Percentiles rank a stretch among this genome's conserved stretches.
These are phyloP conservation scores for Carex littledalei DNA, from an alignment of 176 grass and related monocot species.

Conservation along the genomic window DNA sequence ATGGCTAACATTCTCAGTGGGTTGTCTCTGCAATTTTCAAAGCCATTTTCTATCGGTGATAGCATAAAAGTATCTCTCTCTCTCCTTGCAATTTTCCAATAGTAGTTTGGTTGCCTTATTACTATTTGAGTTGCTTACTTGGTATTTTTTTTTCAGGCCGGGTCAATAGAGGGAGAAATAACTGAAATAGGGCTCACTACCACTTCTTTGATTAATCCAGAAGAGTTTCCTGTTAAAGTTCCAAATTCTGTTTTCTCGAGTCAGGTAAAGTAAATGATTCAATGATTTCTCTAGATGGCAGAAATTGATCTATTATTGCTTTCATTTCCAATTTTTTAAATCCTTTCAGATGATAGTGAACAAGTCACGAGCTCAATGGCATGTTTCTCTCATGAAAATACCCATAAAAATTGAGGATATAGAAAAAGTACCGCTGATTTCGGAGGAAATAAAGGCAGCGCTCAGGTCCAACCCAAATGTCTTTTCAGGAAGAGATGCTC, in stretches of 20 bases:
- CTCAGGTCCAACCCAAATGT: conserved; percentile 60
- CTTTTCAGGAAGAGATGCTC: conserved; percentile 52
- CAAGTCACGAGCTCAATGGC: conserved; percentile 55
- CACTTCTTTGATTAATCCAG: conserved; percentile 64
- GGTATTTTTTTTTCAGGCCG: conserved; percentile 46
- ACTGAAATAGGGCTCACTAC: conserved; percentile 73
- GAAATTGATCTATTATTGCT: neutral
- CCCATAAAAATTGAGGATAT: conserved; percentile 67
- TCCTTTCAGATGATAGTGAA: conserved; percentile 83
- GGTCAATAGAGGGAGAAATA: conserved; percentile 71
- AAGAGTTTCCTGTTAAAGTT: conserved; percentile 79
- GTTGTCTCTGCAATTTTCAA: conserved; percentile 70
- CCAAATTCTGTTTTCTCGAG: conserved; percentile 87
- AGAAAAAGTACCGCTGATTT: conserved; percentile 56
- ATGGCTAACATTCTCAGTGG: conserved; percentile 80
- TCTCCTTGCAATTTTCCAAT: neutral
- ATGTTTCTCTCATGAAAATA: conserved; percentile 29
- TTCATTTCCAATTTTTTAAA: neutral
- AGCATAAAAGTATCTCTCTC: conserved; percentile 63
- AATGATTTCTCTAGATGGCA: neutral
- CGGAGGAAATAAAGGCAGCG: conserved; percentile 63
- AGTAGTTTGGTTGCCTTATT: neutral
- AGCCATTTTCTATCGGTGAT: conserved; percentile 65
- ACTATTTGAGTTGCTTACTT: neutral
- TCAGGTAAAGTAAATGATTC: conserved; percentile 46